Base-by-base conservation (phyloP, 2,329 filamentous ascomycete species). In the Drechslerella dactyloides region DNA sequence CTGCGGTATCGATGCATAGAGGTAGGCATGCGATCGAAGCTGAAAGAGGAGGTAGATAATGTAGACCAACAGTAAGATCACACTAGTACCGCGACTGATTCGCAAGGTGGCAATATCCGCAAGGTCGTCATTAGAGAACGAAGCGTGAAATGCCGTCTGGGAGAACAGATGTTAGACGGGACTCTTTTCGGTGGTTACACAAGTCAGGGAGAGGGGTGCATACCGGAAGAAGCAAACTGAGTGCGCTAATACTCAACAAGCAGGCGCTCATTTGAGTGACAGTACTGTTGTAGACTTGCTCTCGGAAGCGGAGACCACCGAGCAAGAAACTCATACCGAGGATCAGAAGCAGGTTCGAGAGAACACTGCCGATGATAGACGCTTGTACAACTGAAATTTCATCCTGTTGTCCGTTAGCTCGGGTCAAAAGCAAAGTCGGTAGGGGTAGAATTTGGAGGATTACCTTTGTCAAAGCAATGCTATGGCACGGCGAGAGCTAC, bases 191-290 rank as follows among this genome's bases (percentile, higher is more conserved):
- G 19, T 23, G 40, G 30, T 13, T 4, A 21, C 7, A 56, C 27
- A 48, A 19, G 17, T n/a, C n/a, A n/a, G n/a, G n/a, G n/a, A n/a
- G 11, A 15, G 17, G n/a, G 37, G 13, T 21, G 80, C 85, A 76
- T 80, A 90, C 89, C 0, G 93, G 92, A 11, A 97, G 81, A 24
- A 96, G 85, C 21, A 96, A 83, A 82, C 92, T 96, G 80, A 91
- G 93, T 72, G 96, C 93, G 78, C 90, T 93, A 80, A 96, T 80
- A 82, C 91, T 96, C 75, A 97, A 85, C 76, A 97, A 83, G 81
- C 91, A 96, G 57, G 93, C 93, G 78, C 91, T 96, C 91, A 96
- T 96, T 79, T 97, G 92, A 0, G 92, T 96, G 68, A 96, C 91
- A 21, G 91, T 96, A 80, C 88, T 94, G 81, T 96, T 97, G 81